Base-by-base conservation (phyloP, 352 stramenopile genomes). In the Poterioochromonas sp. region DNA sequence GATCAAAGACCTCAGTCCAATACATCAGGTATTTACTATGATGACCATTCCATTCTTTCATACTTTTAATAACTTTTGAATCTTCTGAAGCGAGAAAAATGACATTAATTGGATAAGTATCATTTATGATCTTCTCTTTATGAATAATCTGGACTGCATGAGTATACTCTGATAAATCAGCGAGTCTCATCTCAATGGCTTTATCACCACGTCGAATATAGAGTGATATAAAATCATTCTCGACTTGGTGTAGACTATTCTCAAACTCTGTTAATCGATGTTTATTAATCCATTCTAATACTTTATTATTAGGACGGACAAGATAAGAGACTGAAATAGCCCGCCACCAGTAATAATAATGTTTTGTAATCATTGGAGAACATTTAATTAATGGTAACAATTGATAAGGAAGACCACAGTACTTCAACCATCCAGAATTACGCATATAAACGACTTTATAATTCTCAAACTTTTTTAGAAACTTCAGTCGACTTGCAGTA, bases 131-230 rank as follows among this genome's bases (percentile, higher is more conserved):
- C n/a, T 65, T 65, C 8, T 65, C 11, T 12, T 65, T 11, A 39
- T 65, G 5, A 11, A 35, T 32, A 32, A 65, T 65, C 5, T 65
- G 26, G 12, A 15, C 26, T 29, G 8, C n/a, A 32, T 39, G 5
- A 39, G 8, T 11, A 39, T 5, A 35, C 11, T 5, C 5, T 12
- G 5, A 12, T 22, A 32, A 12, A 65, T 32, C 26, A 39, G 8
- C 3, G 3, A 65, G 26, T 65, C 5, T 65, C 26, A 39, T 39
- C n/a, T 65, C 54, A 35, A 11, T 65, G 11, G 8, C 26, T 65
- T 65, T 65, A 22, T 65, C 54, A 39, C 54, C 54, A 39, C n/a
- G 54, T 15, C 54, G 54, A 11, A 65, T 32, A 39, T 65, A 65
- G 5, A 65, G 3, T 39, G 54, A 65, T 22, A 65, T 22, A 39